Evolutionary conservation across 768 basidiomycete species (phyloP), one percentile per base, ranked within the genome.

Genomic region (Epithele typhae): DNA sequence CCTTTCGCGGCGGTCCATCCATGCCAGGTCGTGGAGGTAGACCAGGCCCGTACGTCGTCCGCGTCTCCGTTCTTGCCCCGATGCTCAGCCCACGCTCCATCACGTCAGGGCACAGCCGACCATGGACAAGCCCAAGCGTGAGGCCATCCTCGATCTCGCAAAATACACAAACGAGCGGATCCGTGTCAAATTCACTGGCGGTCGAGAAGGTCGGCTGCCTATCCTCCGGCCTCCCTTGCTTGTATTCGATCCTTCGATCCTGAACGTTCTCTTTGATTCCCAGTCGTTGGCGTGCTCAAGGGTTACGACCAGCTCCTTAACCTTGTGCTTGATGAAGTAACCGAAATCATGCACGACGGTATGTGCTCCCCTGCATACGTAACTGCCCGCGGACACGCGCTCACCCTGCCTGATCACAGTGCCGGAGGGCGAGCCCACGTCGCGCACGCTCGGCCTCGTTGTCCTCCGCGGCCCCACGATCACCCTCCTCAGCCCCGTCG

Each of bases 111-210:
- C 73, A 15, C 71, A 70, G 42, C 72, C 75, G 25, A 64, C 75
- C 10, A 70, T 79, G 61, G 78, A 92, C 57, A 91, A 87, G 63
- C 89, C 88, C 36, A 89, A 87, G 64, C 79, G 90, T 35, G 95
- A 98, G 66, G 90, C 92, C 23, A 97, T 98, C 66, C 81, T 98
- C 25, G 93, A 97, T 65, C 82, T 98, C 25, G 82, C 88, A 40
- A 94, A 95, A 66, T 98, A 96, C 59, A 87, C 87, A 43, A 89
- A 95, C 65, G 84, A 93, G 66, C 78, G 82, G 52, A 90, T 99
- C 62, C 72, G 92, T 46, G 93, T 98, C 60, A 97, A 96, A 68
- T 98, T 99, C 62, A 92, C 92, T n/a, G 96, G 96, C 36, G 95
- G 95, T 32, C 73, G 96, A 33, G 93, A 99, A 79, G 93, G 94